A percentile compares a stretch with the other conserved stretches of the same genome.
phyloP scores from a whole-genome alignment of 192 early-diverging fungal genomes.

The Chytriomyces confervae region DNA sequence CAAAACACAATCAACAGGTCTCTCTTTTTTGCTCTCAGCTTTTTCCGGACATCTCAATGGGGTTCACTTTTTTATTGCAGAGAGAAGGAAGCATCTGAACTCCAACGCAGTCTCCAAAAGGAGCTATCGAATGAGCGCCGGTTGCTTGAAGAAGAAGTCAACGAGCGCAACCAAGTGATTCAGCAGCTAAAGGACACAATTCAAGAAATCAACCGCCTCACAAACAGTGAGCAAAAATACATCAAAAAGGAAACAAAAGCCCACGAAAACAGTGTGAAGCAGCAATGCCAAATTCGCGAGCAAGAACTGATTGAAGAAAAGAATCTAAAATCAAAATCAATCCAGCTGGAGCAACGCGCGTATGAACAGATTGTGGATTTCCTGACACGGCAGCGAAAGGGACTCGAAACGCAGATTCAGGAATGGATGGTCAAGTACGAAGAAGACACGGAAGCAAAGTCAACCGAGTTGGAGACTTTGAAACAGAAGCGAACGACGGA shows the following conservation, averaged over 20 bases:
- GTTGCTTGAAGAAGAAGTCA: constrained; percentile 61
- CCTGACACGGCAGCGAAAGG: constrained; percentile 53
- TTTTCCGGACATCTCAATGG: constrained; percentile 9
- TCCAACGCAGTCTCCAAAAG: constrained; percentile 57
- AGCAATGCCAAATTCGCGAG: constrained; percentile 53
- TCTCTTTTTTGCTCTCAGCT: neutral
- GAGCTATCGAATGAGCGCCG: constrained; percentile 58
- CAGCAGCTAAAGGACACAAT: constrained; percentile 71
- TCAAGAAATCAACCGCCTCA: constrained; percentile 67
- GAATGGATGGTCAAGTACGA: constrained; percentile 70
- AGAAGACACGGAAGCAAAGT: constrained; percentile 66
- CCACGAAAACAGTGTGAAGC: constrained; percentile 60
- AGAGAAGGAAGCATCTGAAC: constrained; percentile 58
- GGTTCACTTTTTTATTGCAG: constrained; percentile 23
- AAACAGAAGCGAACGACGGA: constrained; percentile 55
- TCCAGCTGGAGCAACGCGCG: constrained; percentile 57
- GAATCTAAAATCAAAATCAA: constrained; percentile 35
- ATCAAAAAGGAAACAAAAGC: constrained; percentile 71
- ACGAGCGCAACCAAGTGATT: constrained; percentile 65
- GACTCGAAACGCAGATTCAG: constrained; percentile 60
- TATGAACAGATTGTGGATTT: constrained; percentile 64
- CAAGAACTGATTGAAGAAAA: constrained; percentile 43
- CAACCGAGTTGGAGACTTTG: constrained; percentile 57
- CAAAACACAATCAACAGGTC: constrained; percentile 63
- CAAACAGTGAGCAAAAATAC: constrained; percentile 65